phyloP scores from a whole-genome alignment of 2,329 filamentous ascomycete species.

The Paracorniculantispora psalliotae region DNA sequence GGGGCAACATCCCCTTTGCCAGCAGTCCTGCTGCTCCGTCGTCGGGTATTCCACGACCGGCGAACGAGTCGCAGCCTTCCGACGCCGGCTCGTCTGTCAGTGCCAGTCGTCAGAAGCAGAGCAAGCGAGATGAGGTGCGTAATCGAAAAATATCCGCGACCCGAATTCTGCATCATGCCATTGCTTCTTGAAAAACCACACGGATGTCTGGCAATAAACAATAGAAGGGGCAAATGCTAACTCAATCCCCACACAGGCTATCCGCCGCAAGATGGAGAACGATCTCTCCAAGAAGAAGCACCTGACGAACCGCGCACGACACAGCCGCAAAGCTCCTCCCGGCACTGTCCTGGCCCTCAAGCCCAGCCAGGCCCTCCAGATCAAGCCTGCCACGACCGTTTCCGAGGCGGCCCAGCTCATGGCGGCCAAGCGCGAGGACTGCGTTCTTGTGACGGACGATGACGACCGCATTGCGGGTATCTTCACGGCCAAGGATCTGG shows the following conservation, averaged over 20 bases:
- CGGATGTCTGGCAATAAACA: not conserved
- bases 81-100: slow-evolving; percentile 70
- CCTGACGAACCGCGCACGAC: slow-evolving; percentile 69
- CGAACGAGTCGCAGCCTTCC: slow-evolving; percentile 57
- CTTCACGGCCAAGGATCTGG: slow-evolving; percentile 97
- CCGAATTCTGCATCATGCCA: not conserved
- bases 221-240: not conserved
- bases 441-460: slow-evolving; percentile 94
- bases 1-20: slow-evolving; percentile 55
- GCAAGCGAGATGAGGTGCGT: slow-evolving; percentile 94
- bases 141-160: not conserved
- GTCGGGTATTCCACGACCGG: slow-evolving; percentile 71
- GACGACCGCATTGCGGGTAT: slow-evolving; percentile 98
- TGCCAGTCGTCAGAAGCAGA: slow-evolving; percentile 92
- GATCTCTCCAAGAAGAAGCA: slow-evolving; percentile 98
- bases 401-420: slow-evolving; percentile 96
- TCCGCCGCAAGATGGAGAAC: slow-evolving; percentile 92
- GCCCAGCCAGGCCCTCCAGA: slow-evolving; percentile 92
- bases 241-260: slow-evolving; percentile 59
- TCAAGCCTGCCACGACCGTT: slow-evolving; percentile 91
- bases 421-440: slow-evolving; percentile 98
- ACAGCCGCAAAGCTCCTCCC: slow-evolving; percentile 87
- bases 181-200: too few relatives aligned
- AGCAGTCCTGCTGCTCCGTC: slow-evolving; percentile 52
- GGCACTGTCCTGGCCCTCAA: slow-evolving; percentile 94